Percentiles rank a stretch among this genome's conserved stretches.
These are phyloP conservation scores for Posidonia oceanica DNA, from an alignment of 116 monocot species.

Conservation along the genomic window DNA sequence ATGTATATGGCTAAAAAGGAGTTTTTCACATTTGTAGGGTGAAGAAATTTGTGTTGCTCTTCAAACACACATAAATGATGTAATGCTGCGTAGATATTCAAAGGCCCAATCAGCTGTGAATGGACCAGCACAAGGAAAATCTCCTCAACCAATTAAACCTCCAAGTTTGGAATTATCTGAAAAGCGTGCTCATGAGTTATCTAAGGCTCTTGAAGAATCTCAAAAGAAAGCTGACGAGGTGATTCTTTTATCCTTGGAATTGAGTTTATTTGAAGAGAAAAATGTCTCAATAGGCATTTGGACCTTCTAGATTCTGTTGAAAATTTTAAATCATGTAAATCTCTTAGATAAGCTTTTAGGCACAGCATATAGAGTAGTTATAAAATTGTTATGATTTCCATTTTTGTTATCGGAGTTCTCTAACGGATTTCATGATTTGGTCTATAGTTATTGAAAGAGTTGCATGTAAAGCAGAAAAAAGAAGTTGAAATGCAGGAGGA, in stretches of 20 bases:
- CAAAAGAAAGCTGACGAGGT: conserved; percentile 68
- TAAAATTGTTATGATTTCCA: too few relatives aligned
- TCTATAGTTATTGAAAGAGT: conserved; percentile 68
- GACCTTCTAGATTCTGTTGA: background rate
- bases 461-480: conserved; percentile 52
- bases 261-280: background rate
- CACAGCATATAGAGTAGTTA: too few relatives aligned
- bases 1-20: background rate
- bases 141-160: conserved; percentile 33
- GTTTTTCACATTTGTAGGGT: conserved; percentile 36
- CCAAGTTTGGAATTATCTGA: conserved; percentile 53
- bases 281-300: background rate
- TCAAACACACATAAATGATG: conserved; percentile 99
- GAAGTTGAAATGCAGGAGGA: conserved; percentile 70
- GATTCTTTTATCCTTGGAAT: conserved; percentile 1
- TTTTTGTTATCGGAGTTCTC: too few relatives aligned
- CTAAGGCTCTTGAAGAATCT: conserved; percentile 78
- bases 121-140: conserved; percentile 49
- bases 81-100: conserved; percentile 92
- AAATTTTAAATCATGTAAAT: too few relatives aligned
- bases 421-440: too few relatives aligned
- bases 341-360: too few relatives aligned
- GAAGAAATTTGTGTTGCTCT: conserved; percentile 99
- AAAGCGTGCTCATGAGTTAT: conserved; percentile 60
- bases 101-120: conserved; percentile 52